These are phyloP conservation scores for Pythium scleroteichum DNA, from an alignment of 352 stramenopile genomes.

Conservation along the genomic window DNA sequence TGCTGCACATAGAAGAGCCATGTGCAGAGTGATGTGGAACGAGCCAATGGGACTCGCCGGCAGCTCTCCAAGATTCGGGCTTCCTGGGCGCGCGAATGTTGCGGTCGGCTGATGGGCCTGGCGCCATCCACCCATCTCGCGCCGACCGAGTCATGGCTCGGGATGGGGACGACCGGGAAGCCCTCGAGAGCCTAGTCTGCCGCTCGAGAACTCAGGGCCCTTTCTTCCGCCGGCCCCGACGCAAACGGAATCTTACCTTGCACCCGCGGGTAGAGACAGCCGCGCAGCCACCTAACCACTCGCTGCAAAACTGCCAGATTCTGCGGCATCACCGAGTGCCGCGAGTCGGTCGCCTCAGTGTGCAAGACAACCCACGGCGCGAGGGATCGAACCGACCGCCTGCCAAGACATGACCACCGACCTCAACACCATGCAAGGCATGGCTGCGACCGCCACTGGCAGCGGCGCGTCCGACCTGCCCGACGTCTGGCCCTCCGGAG, in stretches of 20 bases:
- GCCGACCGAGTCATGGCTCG: neutral
- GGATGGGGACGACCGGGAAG: neutral
- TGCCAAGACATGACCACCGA: constrained; percentile 11
- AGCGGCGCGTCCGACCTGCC: neutral
- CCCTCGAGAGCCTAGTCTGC: neutral
- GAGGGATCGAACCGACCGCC: constrained; percentile 1
- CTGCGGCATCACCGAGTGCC: too few species aligned
- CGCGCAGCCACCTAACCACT: constrained; percentile 13
- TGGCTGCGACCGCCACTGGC: constrained; percentile 8
- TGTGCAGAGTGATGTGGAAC: neutral
- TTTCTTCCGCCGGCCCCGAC: neutral
- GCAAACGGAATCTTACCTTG: constrained; percentile 9
- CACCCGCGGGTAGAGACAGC: constrained; percentile 6
- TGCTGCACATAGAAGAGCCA: neutral
- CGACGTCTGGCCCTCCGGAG: constrained; percentile 13
- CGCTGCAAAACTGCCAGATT: neutral
- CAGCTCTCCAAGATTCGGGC: constrained; percentile 4
- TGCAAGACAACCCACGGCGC: constrained; percentile 1
- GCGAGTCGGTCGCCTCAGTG: neutral
- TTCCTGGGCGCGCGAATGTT: constrained; percentile 6
- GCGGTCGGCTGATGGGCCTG: neutral
- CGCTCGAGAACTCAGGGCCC: constrained; percentile 2
- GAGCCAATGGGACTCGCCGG: neutral
- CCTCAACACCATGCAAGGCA: constrained; percentile 14
- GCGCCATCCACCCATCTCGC: neutral